Percentiles rank a stretch among this genome's conserved stretches.
These are phyloP conservation scores for Alternaria arborescens DNA, from an alignment of 2,329 filamentous ascomycete species.

Conservation along the genomic window DNA sequence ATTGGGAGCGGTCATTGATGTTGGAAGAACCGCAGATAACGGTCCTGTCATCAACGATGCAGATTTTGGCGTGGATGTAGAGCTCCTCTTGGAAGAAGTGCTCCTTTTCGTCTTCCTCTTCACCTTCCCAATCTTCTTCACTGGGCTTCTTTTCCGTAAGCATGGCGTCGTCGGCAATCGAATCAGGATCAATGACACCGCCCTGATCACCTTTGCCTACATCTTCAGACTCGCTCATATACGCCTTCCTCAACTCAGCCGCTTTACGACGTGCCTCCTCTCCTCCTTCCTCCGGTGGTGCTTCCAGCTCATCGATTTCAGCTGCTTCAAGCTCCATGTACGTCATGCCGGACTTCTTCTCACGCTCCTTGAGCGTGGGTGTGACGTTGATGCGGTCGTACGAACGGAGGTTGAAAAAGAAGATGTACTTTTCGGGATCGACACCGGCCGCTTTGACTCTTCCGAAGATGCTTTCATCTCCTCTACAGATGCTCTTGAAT, in stretches of 20 bases:
- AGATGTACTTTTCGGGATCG: conserved; percentile 81
- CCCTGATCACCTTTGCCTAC: conserved; percentile 51
- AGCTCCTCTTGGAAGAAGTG: conserved; percentile 96
- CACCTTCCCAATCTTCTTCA: conserved; percentile 80
- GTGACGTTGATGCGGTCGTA: conserved; percentile 94
- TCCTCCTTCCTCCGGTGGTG: conserved; percentile 39
- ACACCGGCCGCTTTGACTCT: conserved; percentile 77
- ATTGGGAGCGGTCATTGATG: conserved; percentile 88
- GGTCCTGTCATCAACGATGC: conserved; percentile 86
- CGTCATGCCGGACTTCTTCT: conserved; percentile 80
- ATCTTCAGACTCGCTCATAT: conserved; percentile 54
- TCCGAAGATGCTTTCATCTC: conserved; percentile 88
- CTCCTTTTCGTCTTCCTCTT: conserved; percentile 76
- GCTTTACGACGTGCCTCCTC: conserved; percentile 55
- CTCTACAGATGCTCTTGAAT: conserved; percentile 93
- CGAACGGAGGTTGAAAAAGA: conserved; percentile 90
- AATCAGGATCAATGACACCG: conserved; percentile 64
- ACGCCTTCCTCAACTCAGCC: conserved; percentile 57
- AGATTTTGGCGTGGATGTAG: conserved; percentile 91
- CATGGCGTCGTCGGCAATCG: conserved; percentile 84
- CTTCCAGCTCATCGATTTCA: conserved; percentile 88
- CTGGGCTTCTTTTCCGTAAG: conserved; percentile 68
- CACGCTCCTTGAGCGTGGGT: conserved; percentile 73
- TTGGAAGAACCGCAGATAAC: conserved; percentile 89
- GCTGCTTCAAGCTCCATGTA: conserved; percentile 89